Conservation (phyloP, 306 rosid genomes). For the Purshia tridentata region DNA sequence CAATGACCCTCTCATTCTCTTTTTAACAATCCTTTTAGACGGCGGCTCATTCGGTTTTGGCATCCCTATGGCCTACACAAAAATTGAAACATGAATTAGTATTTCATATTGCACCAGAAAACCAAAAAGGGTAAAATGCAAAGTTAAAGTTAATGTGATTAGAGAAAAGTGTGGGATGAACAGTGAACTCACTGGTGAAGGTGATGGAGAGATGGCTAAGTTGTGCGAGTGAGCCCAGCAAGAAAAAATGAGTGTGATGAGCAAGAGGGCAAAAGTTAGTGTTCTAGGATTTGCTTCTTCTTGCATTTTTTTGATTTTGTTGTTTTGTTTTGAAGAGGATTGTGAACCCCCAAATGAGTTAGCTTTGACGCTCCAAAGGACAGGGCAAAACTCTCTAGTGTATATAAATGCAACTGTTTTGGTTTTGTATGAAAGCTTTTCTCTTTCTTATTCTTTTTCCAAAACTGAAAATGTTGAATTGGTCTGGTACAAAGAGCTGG, state of each 20-base stretch:
- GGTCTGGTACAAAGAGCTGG: conserved; percentile 5
- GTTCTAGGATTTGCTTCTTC: conserved; percentile 22
- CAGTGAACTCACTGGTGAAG: conserved; percentile 48
- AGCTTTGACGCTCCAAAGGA: background rate
- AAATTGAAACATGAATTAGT: background rate
- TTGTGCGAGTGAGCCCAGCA: conserved; percentile 22
- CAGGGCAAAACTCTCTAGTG: background rate
- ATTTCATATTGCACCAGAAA: background rate
- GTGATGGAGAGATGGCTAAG: conserved; percentile 38
- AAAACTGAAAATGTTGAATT: background rate
- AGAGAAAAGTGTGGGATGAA: background rate
- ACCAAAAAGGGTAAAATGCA: background rate
- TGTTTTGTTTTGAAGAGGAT: background rate
- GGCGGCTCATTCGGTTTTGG: conserved; percentile 3
- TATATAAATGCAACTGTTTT: background rate
- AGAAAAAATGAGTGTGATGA: conserved; percentile 26
- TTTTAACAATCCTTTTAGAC: conserved; percentile 4
- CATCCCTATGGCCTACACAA: conserved; percentile 28
- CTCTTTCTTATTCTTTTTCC: too few species aligned
- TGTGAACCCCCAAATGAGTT: background rate
- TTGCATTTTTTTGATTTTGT: conserved; percentile 31
- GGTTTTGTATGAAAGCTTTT: background rate
- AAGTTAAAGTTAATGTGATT: background rate
- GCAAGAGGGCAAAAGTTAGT: conserved; percentile 10
- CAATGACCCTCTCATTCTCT: conserved; percentile 39